Percentiles rank a stretch among this genome's conserved stretches.
phyloP scores from a whole-genome alignment of 306 rosid genomes.

The Hylodesmum podocarpum region DNA sequence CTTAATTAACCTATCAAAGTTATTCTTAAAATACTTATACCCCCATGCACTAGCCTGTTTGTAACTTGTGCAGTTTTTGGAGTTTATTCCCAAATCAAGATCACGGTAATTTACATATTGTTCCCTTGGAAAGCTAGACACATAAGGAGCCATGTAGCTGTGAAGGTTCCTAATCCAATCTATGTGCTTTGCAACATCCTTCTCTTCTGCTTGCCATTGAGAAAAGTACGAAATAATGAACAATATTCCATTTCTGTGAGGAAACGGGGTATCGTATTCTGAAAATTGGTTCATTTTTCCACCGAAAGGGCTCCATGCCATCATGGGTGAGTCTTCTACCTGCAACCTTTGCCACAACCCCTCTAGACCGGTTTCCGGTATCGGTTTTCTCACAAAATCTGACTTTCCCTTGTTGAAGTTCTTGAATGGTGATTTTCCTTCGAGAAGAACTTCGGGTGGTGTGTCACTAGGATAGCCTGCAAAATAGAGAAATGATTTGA shows the following conservation, averaged over 20 bases:
- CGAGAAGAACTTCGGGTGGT: conserved; percentile 41
- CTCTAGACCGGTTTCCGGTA: conserved; percentile 39
- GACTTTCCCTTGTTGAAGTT: conserved; percentile 65
- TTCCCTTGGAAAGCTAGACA: conserved; percentile 38
- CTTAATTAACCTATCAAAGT: conserved; percentile 42
- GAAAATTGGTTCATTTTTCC: conserved; percentile 54
- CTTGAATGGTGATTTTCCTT: conserved; percentile 39
- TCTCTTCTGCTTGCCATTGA: conserved; percentile 28
- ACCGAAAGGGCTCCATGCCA: conserved; percentile 64
- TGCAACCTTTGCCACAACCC: conserved; percentile 56
- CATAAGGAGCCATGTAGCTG: conserved; percentile 46
- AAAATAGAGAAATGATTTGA: conserved; percentile 53
- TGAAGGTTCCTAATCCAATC: conserved; percentile 51
- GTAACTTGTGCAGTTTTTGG: conserved; percentile 39
- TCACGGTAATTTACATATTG: conserved; percentile 55
- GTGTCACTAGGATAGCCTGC: conserved; percentile 38
- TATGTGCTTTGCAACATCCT: conserved; percentile 32
- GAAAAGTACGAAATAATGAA: conserved; percentile 48
- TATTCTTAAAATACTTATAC: conserved; percentile 39
- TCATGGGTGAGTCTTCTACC: conserved; percentile 36
- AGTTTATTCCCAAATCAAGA: conserved; percentile 51
- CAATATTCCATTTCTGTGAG: conserved; percentile 60
- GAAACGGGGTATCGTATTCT: conserved; percentile 57
- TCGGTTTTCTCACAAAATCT: conserved; percentile 54
- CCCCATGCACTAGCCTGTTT: conserved; percentile 45